Base-by-base conservation (phyloP, 2,329 filamentous ascomycete species). In the Lecanoromycetidae sp. region DNA sequence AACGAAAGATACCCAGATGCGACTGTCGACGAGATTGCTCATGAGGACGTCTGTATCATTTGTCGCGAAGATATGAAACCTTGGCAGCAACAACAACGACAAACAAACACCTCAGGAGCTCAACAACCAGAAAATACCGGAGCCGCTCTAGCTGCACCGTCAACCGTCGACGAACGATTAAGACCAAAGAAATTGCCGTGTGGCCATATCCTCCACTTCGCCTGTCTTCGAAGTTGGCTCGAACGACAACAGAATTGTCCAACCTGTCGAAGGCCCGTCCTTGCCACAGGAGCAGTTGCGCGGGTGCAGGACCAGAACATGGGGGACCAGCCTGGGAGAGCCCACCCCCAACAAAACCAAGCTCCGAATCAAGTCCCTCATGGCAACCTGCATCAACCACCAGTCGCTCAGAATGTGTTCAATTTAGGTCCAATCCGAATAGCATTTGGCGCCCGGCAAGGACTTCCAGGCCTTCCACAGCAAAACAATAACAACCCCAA, bases 201-300 rank as follows among this genome's bases (percentile, higher is more conserved):
- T 64, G 88, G 90, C 4, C 91, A 98, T 60, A 91, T 96, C 32
- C 68, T 98, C 32, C 91, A 98, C 63, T 84, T 95, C 55, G 83
- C 87, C 39, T 98, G 91, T 63, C 76, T 98, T 49, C 87, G 91
- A 64, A 94, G 88, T 63, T 98, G 91, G 91, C 74, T 98, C 23
- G 91, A 98, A 69, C 76, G 91, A 54, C 91, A 98, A 63, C 91
- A 98, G 66, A 88, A 94, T 27, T 98, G 91, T 61, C 91, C 91
- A 5, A 98, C 87, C 2, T 98, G 91, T 62, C 79, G 91, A 56
- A 77, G 84, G 42, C 81, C 90, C 13, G 91, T 94, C 13, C 69
- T 87, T 30, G 73, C 74, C 2, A 66, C 59, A 52, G 52, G 60
- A 34, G 50, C 60, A 38, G 58, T 57, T 17, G 55, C 39, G 15